Conservation (phyloP, 164 flowering plant species). For the Taxillus chinensis region DNA sequence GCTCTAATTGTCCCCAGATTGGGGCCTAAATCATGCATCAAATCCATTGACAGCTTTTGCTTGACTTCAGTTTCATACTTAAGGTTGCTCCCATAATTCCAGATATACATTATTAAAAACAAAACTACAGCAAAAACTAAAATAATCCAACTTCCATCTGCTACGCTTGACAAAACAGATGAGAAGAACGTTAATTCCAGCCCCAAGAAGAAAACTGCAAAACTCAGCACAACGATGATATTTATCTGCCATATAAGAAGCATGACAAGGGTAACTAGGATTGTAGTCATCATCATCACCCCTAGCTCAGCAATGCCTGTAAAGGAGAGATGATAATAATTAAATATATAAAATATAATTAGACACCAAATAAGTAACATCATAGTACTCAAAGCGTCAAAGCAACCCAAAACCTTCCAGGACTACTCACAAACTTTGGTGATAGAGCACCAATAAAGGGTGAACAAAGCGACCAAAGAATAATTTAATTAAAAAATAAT, state of each 20-base stretch:
- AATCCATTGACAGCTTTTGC: conserved; percentile 81
- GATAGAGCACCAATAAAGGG: no score
- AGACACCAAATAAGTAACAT: neutral
- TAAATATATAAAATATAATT: conserved; percentile 4
- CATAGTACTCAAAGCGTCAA: no score
- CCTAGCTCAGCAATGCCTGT: conserved; percentile 94
- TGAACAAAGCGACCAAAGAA: no score
- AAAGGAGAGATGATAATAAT: conserved; percentile 8
- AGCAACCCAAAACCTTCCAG: no score
- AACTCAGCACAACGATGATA: conserved; percentile 56
- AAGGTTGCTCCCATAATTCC: conserved; percentile 98
- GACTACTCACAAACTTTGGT: no score
- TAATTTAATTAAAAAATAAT: no score
- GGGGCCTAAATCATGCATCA: conserved; percentile 72
- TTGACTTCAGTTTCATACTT: conserved; percentile 95
- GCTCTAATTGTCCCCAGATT: conserved; percentile 91
- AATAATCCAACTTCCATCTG: conserved; percentile 95
- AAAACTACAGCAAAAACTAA: conserved; percentile 67
- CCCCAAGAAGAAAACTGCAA: conserved; percentile 68
- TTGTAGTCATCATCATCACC: conserved; percentile 93
- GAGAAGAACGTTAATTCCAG: conserved; percentile 77
- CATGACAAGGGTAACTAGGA: conserved; percentile 85
- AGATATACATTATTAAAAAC: conserved; percentile 77
- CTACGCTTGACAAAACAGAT: conserved; percentile 74
- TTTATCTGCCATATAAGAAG: conserved; percentile 98